phyloP scores from a whole-genome alignment of 495 filamentous ascomycete genomes.

The Penicillium riverlandense region DNA sequence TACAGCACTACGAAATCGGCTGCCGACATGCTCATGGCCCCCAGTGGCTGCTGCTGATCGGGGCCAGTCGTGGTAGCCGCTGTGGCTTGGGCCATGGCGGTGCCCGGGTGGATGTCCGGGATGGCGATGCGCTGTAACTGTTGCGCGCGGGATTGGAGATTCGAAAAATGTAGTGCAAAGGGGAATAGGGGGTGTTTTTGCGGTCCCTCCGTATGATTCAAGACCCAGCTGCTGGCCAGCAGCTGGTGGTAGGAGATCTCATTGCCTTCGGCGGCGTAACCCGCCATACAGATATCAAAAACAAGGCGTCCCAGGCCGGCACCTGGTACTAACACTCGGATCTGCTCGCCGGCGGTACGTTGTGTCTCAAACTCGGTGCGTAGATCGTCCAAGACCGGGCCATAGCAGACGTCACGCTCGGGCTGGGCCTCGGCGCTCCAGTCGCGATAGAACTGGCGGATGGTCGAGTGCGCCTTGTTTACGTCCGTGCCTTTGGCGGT shows the following conservation, averaged over 20 bases:
- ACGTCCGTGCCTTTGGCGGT: conserved; percentile 62
- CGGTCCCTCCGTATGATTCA: conserved; percentile 59
- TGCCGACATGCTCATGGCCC: conserved; percentile 73
- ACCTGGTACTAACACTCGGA: conserved; percentile 78
- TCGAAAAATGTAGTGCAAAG: conserved; percentile 75
- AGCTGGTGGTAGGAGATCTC: conserved; percentile 95
- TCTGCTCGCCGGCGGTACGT: conserved; percentile 16
- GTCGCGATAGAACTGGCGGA: conserved; percentile 91
- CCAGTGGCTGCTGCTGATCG: conserved; percentile 15
- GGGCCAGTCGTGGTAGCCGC: background rate
- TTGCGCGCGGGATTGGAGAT: conserved; percentile 60
- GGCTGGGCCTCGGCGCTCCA: conserved; percentile 73
- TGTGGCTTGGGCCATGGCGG: conserved; percentile 36
- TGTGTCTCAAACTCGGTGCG: conserved; percentile 41
- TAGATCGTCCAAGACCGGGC: conserved; percentile 60
- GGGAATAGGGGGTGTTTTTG: conserved; percentile 57
- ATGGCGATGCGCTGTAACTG: conserved; percentile 65
- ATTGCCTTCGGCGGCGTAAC: conserved; percentile 78
- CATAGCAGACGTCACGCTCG: conserved; percentile 72
- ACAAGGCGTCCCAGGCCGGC: conserved; percentile 83
- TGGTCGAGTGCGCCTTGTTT: conserved; percentile 83
- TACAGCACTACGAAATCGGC: conserved; percentile 81
- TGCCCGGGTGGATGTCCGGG: conserved; percentile 69
- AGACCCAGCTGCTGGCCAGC: conserved; percentile 75
- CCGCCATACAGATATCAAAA: conserved; percentile 72